Evolutionary conservation across 2,329 filamentous ascomycete species (phyloP), one percentile per base, ranked within the genome.

Genomic region (Xylaria sp.): DNA sequence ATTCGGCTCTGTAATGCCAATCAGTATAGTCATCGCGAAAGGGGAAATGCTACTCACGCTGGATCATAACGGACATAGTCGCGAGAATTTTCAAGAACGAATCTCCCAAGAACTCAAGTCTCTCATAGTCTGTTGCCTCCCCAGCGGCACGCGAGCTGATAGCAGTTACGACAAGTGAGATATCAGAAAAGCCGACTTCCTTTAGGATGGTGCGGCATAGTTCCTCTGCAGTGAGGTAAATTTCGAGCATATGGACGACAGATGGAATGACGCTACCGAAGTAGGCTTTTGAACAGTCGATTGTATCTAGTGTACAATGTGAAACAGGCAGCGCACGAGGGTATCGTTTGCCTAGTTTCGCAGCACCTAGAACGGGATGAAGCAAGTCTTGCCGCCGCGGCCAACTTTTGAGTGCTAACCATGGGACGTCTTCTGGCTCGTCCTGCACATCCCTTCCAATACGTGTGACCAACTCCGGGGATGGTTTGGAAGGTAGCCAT

Each of bases 81-180:
- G 91, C 85, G 56, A 88, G 88, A 65, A 91, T 87, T 75, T 98
- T 98, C 44, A 98, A 83, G 1, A 97, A 84, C 0, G 89, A 89
- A 75, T 98, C 95, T 0, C 96, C 96, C 0, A 97, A 81, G 73
- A 97, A 97, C 77, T 98, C 96, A 0, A 97, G 82, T 2, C 92
- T 85, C 74, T 98, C 92, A 76, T 97, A 97, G 71, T 97, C 87
- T 0, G 84, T 85, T 1, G 81, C 78, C 57, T 90, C 88, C 2
- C 79, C 76, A 0, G 92, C 89, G 1, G 83, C 84, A 0, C 90
- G 87, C 0, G 92, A 83, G 59, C 87, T 92, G 59, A 97, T 90
- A 0, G 94, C 93, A 10, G 88, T 89, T 1, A 89, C 77, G 0
- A 97, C 76, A 40, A 91, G 81, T 0, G 81, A 79, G 3, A 88